Evolutionary conservation across 306 rosid genomes (phyloP), one percentile per base, ranked within the genome.

Genomic region (Neltuma alba): DNA sequence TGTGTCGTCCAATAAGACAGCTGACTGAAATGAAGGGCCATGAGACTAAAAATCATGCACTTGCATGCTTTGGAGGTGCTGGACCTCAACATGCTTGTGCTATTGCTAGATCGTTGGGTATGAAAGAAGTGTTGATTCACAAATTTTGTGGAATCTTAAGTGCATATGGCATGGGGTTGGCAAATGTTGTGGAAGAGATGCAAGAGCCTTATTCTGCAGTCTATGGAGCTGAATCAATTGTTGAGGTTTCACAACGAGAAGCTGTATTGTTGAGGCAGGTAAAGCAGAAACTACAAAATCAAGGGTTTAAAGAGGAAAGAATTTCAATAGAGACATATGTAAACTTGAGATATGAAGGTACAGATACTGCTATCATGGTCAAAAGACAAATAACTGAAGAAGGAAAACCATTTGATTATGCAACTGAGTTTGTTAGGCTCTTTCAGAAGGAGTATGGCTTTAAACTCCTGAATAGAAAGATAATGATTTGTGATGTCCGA

Each of bases 81-180:
- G 98, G 98, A 42, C 97, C 98, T 37, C 98, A 94, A 81, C 97
- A 94, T 87, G 94, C 98, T 12, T 94, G 98, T 85, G 94, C 97
- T 42, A 94, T 94, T 80, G 97, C 98, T 77, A 91, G 97, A 82
- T 89, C 97, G 0, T 84, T 94, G 84, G 97, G 97, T 47, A 92
- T 94, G 98, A 92, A 90, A 77, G 97, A 92, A 86, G 94, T 94
- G 72, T 85, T 94, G 40, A 83, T 94, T 76, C 98, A 94, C 82
- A 91, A 90, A 70, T 91, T 89, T 74, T 94, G 98, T 76, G 98
- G 98, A 85, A 89, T 94, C 70, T 84, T 94, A 82, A 94, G 97
- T 84, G 98, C 98, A 11, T 94, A 92, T 81, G 98, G 98, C 62
- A 94, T 92, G 98, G 98, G 98, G 70, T 85, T 94, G 86, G 98